phyloP scores from a whole-genome alignment of 2,329 filamentous ascomycete species.

The Mycogone perniciosa region DNA sequence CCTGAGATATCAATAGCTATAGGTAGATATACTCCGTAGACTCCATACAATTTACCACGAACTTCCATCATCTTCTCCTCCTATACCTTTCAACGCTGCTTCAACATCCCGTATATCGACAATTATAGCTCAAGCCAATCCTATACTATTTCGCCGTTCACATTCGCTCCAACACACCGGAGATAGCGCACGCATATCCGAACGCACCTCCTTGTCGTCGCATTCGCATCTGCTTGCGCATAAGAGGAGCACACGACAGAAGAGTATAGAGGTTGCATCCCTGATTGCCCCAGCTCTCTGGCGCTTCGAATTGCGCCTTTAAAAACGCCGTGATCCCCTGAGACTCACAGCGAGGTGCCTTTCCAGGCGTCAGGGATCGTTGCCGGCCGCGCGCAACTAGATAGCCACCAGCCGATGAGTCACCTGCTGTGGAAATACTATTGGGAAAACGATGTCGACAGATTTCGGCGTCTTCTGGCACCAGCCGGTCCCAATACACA shows the following conservation, averaged over 20 bases:
- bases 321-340: conserved; percentile 82
- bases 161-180: not conserved
- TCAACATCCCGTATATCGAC: no score
- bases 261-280: not conserved
- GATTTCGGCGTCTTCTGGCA: conserved; percentile 82
- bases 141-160: not conserved
- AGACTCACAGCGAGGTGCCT: conserved; percentile 85
- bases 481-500: conserved; percentile 57
- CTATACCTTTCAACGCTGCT: no score
- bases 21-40: no score
- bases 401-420: conserved; percentile 63
- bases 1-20: no score
- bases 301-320: conserved; percentile 57
- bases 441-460: conserved; percentile 95
- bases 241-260: not conserved
- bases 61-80: not conserved
- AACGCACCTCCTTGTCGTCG: conserved; percentile 3
- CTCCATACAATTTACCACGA: not conserved
- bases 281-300: conserved; percentile 17
- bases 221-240: not conserved
- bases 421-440: conserved; percentile 94
- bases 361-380: conserved; percentile 45
- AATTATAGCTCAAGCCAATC: no score
- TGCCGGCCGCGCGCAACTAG: not conserved
- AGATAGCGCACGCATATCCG: not conserved